Evolutionary conservation across 2,329 filamentous ascomycete genomes (phyloP).

Genomic region (Venturia nashicola): DNA sequence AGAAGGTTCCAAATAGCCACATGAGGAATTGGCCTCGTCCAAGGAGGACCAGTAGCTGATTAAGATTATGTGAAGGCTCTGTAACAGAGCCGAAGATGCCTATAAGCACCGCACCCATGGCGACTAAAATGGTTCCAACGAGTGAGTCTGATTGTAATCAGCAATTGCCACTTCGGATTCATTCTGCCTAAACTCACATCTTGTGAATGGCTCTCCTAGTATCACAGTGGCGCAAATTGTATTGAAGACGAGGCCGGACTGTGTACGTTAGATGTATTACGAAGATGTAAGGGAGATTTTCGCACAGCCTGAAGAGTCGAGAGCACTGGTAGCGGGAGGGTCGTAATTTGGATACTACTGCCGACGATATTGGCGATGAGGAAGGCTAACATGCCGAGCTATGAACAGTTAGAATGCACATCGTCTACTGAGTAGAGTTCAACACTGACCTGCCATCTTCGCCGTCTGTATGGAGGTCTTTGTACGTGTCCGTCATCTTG

Average conservation of each 20-base stretch:
- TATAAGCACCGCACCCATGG: slow-evolving; percentile 77
- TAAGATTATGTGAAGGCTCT: slow-evolving; percentile 78
- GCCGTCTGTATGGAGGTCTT: slow-evolving; percentile 75
- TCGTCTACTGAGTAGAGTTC: not conserved
- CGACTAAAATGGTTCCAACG: slow-evolving; percentile 78
- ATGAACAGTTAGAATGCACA: slow-evolving; percentile 13
- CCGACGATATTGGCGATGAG: slow-evolving; percentile 87
- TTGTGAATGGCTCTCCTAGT: slow-evolving; percentile 85
- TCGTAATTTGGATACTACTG: slow-evolving; percentile 95
- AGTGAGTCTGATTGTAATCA: slow-evolving; percentile 47
- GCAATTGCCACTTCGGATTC: not conserved
- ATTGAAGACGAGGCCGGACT: slow-evolving; percentile 93
- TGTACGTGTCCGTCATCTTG: slow-evolving; percentile 67
- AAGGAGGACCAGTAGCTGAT: slow-evolving; percentile 68
- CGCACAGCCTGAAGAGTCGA: slow-evolving; percentile 77
- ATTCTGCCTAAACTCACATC: slow-evolving; percentile 27
- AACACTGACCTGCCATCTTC: slow-evolving; percentile 67
- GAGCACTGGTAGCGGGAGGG: slow-evolving; percentile 81
- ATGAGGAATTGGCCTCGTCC: slow-evolving; percentile 63
- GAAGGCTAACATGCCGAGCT: slow-evolving; percentile 91
- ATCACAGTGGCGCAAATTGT: slow-evolving; percentile 93
- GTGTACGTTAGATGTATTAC: slow-evolving; percentile 11
- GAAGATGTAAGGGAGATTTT: slow-evolving; percentile 11
- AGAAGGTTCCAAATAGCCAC: slow-evolving; percentile 75
- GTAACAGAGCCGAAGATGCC: slow-evolving; percentile 89